A percentile compares a stretch with the other conserved stretches of the same genome.
Evolutionary conservation across 495 filamentous ascomycete genomes (phyloP).

Genomic region (Trichoderma reesei): DNA sequence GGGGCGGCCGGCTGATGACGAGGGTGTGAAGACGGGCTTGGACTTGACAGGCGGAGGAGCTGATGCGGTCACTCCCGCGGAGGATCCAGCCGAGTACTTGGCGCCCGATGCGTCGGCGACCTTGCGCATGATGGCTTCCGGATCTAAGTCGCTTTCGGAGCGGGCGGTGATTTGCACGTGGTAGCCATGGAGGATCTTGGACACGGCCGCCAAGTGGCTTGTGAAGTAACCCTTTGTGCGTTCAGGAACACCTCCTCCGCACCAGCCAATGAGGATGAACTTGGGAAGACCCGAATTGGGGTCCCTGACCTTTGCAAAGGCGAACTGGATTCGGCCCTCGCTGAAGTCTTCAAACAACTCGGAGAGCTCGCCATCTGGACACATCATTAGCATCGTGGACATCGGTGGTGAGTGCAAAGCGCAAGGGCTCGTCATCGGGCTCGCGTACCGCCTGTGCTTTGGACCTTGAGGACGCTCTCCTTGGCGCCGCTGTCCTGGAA

Average conservation of each 20-base stretch:
- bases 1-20: constrained; percentile 46
- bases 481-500: constrained; percentile 81
- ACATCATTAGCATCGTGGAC: background rate
- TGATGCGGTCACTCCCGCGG: constrained; percentile 37
- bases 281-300: constrained; percentile 87
- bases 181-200: constrained; percentile 89
- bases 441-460: constrained; percentile 71
- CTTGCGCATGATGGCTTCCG: constrained; percentile 81
- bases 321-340: constrained; percentile 93
- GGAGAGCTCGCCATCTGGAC: constrained; percentile 81
- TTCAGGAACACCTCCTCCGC: constrained; percentile 96
- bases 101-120: constrained; percentile 93
- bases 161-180: constrained; percentile 95
- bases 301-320: constrained; percentile 92
- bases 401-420: background rate
- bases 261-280: constrained; percentile 91
- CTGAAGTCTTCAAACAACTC: constrained; percentile 97
- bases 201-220: constrained; percentile 78
- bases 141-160: constrained; percentile 76
- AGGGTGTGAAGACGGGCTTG: constrained; percentile 85
- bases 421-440: background rate
- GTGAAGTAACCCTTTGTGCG: constrained; percentile 97
- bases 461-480: constrained; percentile 91
- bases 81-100: constrained; percentile 67
- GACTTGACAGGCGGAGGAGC: constrained; percentile 57